Conservation (phyloP, 2,329 filamentous ascomycete genomes). For the Catunica adiposa region DNA sequence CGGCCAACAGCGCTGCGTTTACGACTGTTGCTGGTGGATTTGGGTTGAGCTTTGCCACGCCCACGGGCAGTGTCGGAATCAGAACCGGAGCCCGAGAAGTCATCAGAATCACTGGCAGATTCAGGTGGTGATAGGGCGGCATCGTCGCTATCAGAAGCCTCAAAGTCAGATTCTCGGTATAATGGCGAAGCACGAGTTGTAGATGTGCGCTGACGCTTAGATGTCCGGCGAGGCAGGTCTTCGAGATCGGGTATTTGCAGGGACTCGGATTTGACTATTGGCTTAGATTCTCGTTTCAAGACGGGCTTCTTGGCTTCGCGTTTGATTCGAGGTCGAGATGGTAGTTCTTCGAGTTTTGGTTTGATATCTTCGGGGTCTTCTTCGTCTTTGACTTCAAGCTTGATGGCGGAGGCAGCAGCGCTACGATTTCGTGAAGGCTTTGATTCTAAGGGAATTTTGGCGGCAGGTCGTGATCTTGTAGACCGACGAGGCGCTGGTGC, state of each 20-base stretch:
- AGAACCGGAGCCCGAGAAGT: neutral
- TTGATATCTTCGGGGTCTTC: neutral
- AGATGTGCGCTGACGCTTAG: neutral
- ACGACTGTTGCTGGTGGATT: neutral
- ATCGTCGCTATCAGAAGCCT: neutral
- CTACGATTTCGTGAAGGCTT: neutral
- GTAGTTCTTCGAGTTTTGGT: neutral
- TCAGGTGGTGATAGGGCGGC: neutral
- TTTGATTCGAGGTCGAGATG: slow-evolving; percentile 19
- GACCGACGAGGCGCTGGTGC: slow-evolving; percentile 6
- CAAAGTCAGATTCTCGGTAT: neutral
- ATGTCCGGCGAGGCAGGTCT: neutral
- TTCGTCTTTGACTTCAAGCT: neutral
- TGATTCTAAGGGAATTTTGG: neutral
- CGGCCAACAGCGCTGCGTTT: neutral
- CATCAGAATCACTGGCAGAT: neutral
- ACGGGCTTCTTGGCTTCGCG: neutral
- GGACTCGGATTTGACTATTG: neutral
- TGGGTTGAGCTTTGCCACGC: neutral
- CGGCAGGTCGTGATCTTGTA: slow-evolving; percentile 16
- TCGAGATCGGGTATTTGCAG: slow-evolving; percentile 1
- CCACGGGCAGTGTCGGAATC: neutral
- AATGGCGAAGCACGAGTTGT: neutral
- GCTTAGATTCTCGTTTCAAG: slow-evolving; percentile 10
- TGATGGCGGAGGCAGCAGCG: neutral